Evolutionary conservation across 331 rosid genomes (phyloP), one percentile per base, ranked within the genome.

Genomic region (Arachis monticola): DNA sequence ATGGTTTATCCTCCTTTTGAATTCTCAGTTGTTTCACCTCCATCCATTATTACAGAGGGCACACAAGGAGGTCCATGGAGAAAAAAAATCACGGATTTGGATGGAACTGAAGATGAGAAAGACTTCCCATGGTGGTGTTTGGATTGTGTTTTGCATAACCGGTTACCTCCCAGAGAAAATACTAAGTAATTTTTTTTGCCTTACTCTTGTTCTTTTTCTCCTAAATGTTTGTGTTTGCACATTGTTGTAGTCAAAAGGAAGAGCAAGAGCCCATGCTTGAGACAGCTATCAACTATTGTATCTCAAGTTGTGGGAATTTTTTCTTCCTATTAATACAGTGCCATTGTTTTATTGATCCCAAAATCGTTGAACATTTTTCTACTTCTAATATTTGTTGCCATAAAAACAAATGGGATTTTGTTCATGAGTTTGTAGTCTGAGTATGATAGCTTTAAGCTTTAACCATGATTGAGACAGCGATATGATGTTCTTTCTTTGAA

Each of bases 51-150:
- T 67, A 90, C 98, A 0, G 99, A 95, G 92, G 98, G 99, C 69
- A 76, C 86, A 61, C 90, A 95, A 48, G 99, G 99, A 69, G 99
- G 97, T 58, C 98, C 96, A 1, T 95, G 99, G 99, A 90, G 99
- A 52, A 95, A 89, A 87, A 87, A 87, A 78, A 86, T 92, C 77
- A 92, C 96, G 47, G 94, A 88, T 75, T 83, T 95, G 73, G 96
- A 92, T 85, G 99, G 97, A 78, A 84, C 89, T 27, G 97, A 92
- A 85, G 98, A 92, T 73, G 99, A 92, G 73, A 95, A 90, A 80
- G 99, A 92, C 79, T 84, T 95, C 45, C 99, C 99, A 11, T 88
- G 86, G 85, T 95, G 99, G 99, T 90, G 96, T 83, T 79, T 92
- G 73, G 99, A 95, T 67, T 95, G 97, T 10, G 83, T 95, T 59